Evolutionary conservation across 1,284 basidiomycete genomes (phyloP).

Genomic region (Trichosporon ovoides): DNA sequence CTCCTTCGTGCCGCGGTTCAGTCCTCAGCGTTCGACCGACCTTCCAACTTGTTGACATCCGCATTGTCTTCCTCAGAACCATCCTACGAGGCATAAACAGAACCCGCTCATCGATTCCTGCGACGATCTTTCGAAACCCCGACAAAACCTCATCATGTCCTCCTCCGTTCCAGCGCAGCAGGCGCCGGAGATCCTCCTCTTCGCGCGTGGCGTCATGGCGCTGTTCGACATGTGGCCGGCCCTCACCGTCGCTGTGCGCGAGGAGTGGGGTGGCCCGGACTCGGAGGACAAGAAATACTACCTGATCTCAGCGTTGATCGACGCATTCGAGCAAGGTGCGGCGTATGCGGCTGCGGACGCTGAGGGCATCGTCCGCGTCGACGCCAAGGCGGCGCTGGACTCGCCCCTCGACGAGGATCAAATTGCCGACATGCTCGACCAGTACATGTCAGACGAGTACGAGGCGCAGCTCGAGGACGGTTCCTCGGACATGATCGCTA

Average conservation of each 20-base stretch:
- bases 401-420: slow-evolving; percentile 64
- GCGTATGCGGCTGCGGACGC: background rate
- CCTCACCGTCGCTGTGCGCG: slow-evolving; percentile 71
- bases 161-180: slow-evolving; percentile 2
- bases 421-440: slow-evolving; percentile 66
- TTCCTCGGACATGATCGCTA: slow-evolving; percentile 63
- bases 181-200: slow-evolving; percentile 51
- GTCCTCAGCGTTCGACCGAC: background rate
- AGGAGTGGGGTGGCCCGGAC: slow-evolving; percentile 73
- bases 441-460: slow-evolving; percentile 76
- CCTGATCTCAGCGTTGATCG: slow-evolving; percentile 74
- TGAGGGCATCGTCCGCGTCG: slow-evolving; percentile 21
- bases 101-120: background rate
- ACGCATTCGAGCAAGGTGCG: slow-evolving; percentile 64
- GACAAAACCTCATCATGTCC: background rate
- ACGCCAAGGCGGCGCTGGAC: slow-evolving; percentile 33
- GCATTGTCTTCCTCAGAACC: background rate
- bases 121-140: background rate
- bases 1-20: background rate
- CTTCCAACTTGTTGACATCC: background rate
- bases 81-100: background rate
- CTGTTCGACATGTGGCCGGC: slow-evolving; percentile 75
- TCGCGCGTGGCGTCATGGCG: slow-evolving; percentile 75
- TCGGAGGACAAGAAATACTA: slow-evolving; percentile 68
- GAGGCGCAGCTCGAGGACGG: slow-evolving; percentile 75